A percentile compares a stretch with the other conserved stretches of the same genome.
These are phyloP conservation scores for Dendrobium catenatum DNA, from an alignment of 106 monocot genomes.

Conservation along the genomic window DNA sequence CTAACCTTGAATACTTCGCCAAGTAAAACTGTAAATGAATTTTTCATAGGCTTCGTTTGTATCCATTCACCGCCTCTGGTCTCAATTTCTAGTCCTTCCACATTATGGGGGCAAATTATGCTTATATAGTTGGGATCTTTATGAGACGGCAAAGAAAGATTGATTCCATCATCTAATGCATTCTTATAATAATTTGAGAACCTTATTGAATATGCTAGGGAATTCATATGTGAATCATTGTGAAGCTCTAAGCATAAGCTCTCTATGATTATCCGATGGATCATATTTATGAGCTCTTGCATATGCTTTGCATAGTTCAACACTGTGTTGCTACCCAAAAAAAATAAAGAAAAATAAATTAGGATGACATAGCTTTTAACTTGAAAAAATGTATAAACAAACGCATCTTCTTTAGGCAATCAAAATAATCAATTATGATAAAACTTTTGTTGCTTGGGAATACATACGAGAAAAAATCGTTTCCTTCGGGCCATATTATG, in stretches of 20 bases:
- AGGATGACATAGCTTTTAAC: too few relatives aligned
- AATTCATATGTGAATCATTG: too few relatives aligned
- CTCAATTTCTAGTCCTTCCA: neutral
- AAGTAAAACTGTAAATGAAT: neutral
- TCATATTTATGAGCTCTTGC: neutral
- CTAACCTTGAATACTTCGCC: slow-evolving; percentile 6
- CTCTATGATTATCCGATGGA: neutral
- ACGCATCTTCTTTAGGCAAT: too few relatives aligned
- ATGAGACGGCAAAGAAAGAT: neutral
- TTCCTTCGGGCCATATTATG: neutral
- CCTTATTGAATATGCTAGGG: neutral
- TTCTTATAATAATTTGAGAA: neutral
- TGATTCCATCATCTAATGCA: neutral
- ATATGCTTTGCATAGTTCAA: neutral
- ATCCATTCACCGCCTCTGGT: neutral
- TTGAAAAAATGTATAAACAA: too few relatives aligned
- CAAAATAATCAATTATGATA: too few relatives aligned
- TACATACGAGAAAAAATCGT: neutral
- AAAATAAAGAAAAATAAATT: neutral
- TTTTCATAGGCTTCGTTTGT: neutral
- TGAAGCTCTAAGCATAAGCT: too few relatives aligned
- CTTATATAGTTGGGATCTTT: neutral
- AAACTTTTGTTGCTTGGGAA: neutral
- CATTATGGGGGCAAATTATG: neutral
- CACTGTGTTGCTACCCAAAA: neutral